Base-by-base conservation (phyloP, 257 asterid species). In the Lycium ferocissimum region DNA sequence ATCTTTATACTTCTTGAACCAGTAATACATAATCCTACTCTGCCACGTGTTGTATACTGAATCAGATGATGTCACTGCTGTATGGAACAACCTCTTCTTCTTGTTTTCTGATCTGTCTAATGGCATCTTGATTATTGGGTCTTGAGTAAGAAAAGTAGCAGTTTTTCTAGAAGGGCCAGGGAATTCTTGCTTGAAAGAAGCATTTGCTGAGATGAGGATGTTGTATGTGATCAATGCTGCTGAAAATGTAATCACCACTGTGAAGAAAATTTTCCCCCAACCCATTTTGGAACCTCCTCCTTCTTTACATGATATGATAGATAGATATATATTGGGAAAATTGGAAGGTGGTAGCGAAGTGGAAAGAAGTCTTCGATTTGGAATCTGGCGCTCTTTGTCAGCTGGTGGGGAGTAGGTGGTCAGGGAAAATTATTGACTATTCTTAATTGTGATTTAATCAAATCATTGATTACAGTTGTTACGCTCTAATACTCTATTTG, bases 41-140 rank as follows among this genome's bases (percentile, higher is more conserved):
- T 96, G 99, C 99, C 99, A 96, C 63, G 99, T 94, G 88, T 94
- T 96, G 90, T 96, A 96, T 86, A 94, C 87, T 13, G 99, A 96
- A 84, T 94, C 98, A 61, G 98, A 94, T 40, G 99, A 72, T 0
- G 99, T 96, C 35, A 96, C 99, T 10, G 98, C 99, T 4, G 98
- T 94, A 81, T 96, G 99, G 89, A 96, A 96, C 49, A 94, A 90
- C 88, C 98, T 73, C 85, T 87, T 92, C 80, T 80, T 91, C 83
- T 71, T 90, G 14, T 78, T 38, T 53, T 17, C 88, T 0, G 88
- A 54, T 10, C 72, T 85, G 57, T 89, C 90, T 0, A 86, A 53
- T 0, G 99, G 99, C 98, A 96, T 91, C 87, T 87, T 90, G 87
- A 96, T 94, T 80, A 96, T 79, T 61, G 97, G 98, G 91, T 95